Conservation (phyloP, 768 basidiomycete species). For the Hygrocybe coccinea region DNA sequence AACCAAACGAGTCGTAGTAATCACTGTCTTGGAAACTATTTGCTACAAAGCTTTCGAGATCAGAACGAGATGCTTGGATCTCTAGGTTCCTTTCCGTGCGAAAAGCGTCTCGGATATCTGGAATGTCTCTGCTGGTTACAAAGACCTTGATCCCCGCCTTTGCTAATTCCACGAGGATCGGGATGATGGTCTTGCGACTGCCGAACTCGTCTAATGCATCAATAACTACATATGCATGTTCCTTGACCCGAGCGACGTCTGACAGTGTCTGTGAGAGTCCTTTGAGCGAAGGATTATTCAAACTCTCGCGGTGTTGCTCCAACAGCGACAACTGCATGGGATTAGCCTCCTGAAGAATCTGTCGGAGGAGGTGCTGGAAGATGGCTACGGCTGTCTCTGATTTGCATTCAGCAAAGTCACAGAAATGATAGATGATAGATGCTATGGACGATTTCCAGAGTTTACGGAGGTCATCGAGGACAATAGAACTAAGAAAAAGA, state of each 20-base stretch:
- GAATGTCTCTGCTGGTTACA: constrained; percentile 10
- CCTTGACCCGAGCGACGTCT: constrained; percentile 6
- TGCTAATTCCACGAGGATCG: constrained; percentile 7
- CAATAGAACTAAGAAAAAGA: constrained; percentile 5
- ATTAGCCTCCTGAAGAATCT: constrained; percentile 6
- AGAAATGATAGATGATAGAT: constrained; percentile 7
- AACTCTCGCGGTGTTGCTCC: constrained; percentile 10
- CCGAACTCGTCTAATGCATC: constrained; percentile 12
- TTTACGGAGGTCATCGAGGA: constrained; percentile 9
- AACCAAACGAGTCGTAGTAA: background rate
- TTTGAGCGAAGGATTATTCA: constrained; percentile 7
- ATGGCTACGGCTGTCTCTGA: constrained; percentile 2
- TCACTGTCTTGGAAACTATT: constrained; percentile 8
- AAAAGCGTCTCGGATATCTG: constrained; percentile 9
- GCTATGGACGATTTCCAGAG: background rate
- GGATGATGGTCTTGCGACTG: constrained; percentile 8
- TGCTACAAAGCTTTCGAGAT: constrained; percentile 9
- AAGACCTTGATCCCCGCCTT: constrained; percentile 5
- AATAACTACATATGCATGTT: constrained; percentile 4
- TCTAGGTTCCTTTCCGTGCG: constrained; percentile 1
- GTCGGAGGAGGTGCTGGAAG: constrained; percentile 6
- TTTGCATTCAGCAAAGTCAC: constrained; percentile 11
- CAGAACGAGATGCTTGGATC: constrained; percentile 7
- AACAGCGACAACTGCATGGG: constrained; percentile 6
- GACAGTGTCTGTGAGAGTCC: constrained; percentile 3